Evolutionary conservation across 306 rosid genomes (phyloP), one percentile per base, ranked within the genome.

Genomic region (Abrus precatorius): DNA sequence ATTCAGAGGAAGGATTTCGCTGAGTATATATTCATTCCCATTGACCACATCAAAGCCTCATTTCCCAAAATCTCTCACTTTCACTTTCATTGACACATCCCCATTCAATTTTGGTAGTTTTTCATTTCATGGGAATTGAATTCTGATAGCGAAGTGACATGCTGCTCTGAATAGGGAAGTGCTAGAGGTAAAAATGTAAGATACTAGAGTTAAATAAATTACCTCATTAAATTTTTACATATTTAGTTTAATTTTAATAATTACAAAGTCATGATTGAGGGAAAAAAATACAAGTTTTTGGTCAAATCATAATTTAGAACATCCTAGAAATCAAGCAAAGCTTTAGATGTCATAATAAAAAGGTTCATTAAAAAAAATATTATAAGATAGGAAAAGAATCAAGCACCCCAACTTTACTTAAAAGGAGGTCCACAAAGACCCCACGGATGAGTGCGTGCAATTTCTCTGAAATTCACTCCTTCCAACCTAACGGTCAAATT

Each of bases 401-500:
- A 76, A 29, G 83, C 44, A 76, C 69, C 47, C 34, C 28, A 32
- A 48, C 82, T 82, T 83, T 86, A 77, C 10, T 56, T 28, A 11
- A 62, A 53, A 53, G 20, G 44, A 73, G 87, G 85, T 43, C 85
- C 87, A 76, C 83, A 52, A 2, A 72, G 33, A 76, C 83, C 83
- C 73, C 72, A 52, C 48, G 13, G 62, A 81, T 81, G 77, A 81
- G 66, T 79, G 84, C 80, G 74, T 61, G 71, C 84, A 75, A 69
- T 76, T 49, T 79, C 74, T 76, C 80, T 71, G 73, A 79, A 79
- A 41, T 45, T 76, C 69, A 76, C 64, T 75, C 28, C 43, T 74
- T 71, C 78, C 44, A 79, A 77, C 82, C 87, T 74, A 84, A 87
- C 86, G 80, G 87, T 91, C 92, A 87, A 86, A 79, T 57, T 44